Base-by-base conservation (phyloP, 495 filamentous ascomycete species). In the Viridothelium virens region DNA sequence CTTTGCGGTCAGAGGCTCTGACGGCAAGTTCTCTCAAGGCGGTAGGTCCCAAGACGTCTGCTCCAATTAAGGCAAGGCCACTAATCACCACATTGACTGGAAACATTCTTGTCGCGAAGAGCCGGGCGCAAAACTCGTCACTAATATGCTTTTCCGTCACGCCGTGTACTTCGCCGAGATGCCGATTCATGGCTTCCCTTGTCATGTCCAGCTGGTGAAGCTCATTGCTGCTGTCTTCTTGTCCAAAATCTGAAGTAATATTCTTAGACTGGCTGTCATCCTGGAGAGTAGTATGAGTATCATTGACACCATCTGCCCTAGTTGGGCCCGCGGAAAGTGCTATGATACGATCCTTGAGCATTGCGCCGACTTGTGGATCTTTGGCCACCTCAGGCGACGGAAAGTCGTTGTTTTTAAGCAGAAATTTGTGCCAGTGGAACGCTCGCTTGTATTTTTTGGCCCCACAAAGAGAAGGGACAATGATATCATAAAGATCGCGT, bases 41-140 rank as follows among this genome's bases (percentile, higher is more conserved):
- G 11, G 87, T 77, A 1, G 90, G 87, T 9, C 91, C 90, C 67
- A 94, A 87, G 25, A 78, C 75, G 44, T 84, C 76, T 12, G 90
- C 78, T 2, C 86, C 85, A 63, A 93, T 81, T 70, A 87, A 84
- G 47, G 79, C 80, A 34, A 94, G 75, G 0, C 84, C 80, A 47
- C 80, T 81, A 36, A 92, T 82, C 25, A 89, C 82, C 61, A 82
- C 80, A 50, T 90, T 83, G 18, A 92, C 75, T 3, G 82, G 81
- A 38, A 91, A 79, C 65, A 86, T 82, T 31, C 75, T 82, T 18
- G 89, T 92, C 4, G 89, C 89, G 69, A 93, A 87, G 69, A 89
- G 78, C 65, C 86, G 81, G 16, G 90, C 87, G 18, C 86, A 88
- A 61, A 91, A 79, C 2, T 78, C 74, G 72, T 92, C 89, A 68